These are phyloP conservation scores for Atkinsonella texensis DNA, from an alignment of 2,329 filamentous ascomycete species.

Conservation along the genomic window DNA sequence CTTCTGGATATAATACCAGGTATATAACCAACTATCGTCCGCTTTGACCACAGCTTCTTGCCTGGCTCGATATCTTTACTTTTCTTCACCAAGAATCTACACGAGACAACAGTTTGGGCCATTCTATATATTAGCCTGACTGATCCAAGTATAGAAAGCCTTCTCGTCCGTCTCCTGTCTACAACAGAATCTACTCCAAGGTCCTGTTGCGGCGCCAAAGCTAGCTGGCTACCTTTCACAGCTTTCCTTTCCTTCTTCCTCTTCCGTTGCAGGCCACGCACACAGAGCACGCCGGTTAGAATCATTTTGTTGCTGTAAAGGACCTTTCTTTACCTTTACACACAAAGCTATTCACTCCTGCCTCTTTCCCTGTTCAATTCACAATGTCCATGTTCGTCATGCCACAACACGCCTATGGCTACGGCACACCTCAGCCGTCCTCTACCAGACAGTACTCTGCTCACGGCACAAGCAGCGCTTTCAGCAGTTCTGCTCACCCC, in stretches of 20 bases:
- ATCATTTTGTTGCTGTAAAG: too few relatives aligned
- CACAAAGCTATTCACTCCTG: too few relatives aligned
- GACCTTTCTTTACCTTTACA: too few relatives aligned
- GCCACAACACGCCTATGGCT: conserved; percentile 22
- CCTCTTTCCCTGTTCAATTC: not conserved
- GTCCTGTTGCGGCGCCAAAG: too few relatives aligned
- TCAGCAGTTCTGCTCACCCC: conserved; percentile 85
- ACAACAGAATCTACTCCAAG: not conserved
- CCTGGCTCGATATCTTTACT: not conserved
- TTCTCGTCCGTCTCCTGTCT: not conserved
- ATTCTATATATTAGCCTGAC: not conserved
- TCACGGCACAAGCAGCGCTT: conserved; percentile 82
- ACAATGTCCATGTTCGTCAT: conserved; percentile 26
- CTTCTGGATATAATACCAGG: conserved; percentile 1
- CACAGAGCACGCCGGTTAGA: not conserved
- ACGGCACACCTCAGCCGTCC: conserved; percentile 13
- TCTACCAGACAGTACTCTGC: conserved; percentile 54
- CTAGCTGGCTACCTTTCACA: not conserved
- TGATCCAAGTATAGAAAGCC: not conserved
- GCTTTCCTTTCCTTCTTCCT: conserved; percentile 4
- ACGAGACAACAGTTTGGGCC: not conserved
- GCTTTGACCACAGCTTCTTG: not conserved
- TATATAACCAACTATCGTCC: conserved; percentile 6
- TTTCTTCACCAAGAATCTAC: not conserved
- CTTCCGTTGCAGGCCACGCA: not conserved